phyloP scores from a whole-genome alignment of 2,329 filamentous ascomycete genomes.

The Pestalotiopsis sp. region DNA sequence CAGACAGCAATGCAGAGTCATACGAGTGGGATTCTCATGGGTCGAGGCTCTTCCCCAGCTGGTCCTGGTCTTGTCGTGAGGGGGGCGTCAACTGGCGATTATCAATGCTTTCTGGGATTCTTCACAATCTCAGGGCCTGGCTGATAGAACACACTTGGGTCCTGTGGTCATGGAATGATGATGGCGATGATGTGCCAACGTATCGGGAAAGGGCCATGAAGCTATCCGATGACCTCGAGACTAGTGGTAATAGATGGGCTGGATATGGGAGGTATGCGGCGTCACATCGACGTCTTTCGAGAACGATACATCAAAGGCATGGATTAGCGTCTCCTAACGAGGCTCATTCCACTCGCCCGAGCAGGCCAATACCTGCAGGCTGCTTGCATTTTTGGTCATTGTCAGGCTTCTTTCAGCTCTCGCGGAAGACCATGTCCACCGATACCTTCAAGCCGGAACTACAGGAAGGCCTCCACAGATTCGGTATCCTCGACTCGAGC shows the following conservation, averaged over 20 bases:
- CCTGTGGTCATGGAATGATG: background rate
- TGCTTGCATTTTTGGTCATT: background rate
- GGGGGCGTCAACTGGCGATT: background rate
- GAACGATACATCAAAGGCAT: background rate
- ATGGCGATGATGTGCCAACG: background rate
- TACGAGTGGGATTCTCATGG: background rate
- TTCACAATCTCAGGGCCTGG: background rate
- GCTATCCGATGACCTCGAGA: background rate
- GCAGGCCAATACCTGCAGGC: background rate
- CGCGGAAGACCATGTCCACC: background rate
- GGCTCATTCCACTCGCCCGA: background rate
- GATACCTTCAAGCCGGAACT: background rate
- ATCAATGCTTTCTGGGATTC: background rate
- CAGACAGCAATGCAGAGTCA: background rate
- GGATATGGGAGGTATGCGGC: background rate
- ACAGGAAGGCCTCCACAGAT: background rate
- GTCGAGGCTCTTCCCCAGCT: background rate
- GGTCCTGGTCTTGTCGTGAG: background rate
- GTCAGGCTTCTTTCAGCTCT: background rate
- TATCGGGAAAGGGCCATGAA: background rate
- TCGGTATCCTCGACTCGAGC: background rate
- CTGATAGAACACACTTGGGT: background rate
- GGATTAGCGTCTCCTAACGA: background rate
- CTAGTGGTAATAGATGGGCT: background rate
- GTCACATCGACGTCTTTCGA: background rate